Evolutionary conservation across 2,329 filamentous ascomycete genomes (phyloP).

Genomic region (Paraconiothyrium sp.): DNA sequence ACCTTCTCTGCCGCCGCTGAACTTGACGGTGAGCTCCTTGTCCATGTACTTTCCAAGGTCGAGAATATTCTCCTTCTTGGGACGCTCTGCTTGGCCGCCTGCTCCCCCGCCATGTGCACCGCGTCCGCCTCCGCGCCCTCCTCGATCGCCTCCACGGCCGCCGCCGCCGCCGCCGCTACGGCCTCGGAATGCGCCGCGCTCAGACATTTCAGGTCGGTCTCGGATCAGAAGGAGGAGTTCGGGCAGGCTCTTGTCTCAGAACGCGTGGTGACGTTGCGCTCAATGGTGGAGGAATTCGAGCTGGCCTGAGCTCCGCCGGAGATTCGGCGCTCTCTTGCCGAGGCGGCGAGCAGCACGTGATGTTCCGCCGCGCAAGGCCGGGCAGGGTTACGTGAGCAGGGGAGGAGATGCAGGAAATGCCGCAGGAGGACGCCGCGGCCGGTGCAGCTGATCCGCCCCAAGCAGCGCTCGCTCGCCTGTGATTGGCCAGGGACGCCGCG

Average conservation of each 20-base stretch:
- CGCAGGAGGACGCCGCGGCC: neutral
- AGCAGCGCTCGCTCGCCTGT: neutral
- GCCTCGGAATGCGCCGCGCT: constrained; percentile 63
- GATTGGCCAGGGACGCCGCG: constrained; percentile 9
- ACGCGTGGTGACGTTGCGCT: constrained; percentile 33
- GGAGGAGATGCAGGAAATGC: constrained; percentile 12
- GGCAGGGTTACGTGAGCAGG: constrained; percentile 18
- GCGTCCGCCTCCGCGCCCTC: constrained; percentile 51
- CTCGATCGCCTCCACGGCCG: constrained; percentile 54
- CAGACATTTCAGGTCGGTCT: constrained; percentile 58
- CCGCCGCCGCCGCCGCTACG: constrained; percentile 45
- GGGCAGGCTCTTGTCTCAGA: constrained; percentile 8
- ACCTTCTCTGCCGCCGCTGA: constrained; percentile 94
- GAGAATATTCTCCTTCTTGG: constrained; percentile 99
- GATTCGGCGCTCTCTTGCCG: neutral
- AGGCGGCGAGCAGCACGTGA: constrained; percentile 9
- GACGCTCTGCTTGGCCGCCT: constrained; percentile 65
- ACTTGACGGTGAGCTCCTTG: constrained; percentile 94
- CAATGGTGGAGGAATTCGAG: constrained; percentile 16
- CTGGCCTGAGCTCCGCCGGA: constrained; percentile 2
- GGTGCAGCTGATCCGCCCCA: constrained; percentile 14
- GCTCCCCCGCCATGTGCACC: constrained; percentile 40
- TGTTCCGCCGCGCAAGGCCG: constrained; percentile 8
- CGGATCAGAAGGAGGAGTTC: constrained; percentile 21
- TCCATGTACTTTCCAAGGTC: constrained; percentile 97